Evolutionary conservation across 2,329 filamentous ascomycete species (phyloP).

Genomic region (Monilinia fructicola): DNA sequence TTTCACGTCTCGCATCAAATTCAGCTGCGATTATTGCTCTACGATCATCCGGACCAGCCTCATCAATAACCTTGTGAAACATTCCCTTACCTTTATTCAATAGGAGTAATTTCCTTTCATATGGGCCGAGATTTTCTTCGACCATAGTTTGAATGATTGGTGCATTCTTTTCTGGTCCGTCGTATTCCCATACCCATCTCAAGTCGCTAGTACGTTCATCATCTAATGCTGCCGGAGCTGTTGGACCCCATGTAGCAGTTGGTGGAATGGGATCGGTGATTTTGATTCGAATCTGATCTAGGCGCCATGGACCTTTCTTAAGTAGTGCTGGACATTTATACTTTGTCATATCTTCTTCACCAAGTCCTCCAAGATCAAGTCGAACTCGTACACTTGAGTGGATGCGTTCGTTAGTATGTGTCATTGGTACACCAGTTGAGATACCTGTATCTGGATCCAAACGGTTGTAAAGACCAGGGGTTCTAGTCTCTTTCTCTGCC

Average conservation of each 20-base stretch:
- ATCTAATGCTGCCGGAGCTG: constrained; percentile 32
- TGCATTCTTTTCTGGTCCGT: constrained; percentile 46
- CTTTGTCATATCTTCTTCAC: constrained; percentile 41
- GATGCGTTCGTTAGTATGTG: constrained; percentile 44
- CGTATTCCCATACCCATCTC: constrained; percentile 57
- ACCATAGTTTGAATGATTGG: constrained; percentile 48
- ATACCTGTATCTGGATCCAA: constrained; percentile 44
- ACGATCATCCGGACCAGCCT: constrained; percentile 13
- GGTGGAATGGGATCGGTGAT: constrained; percentile 43
- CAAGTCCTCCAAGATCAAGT: constrained; percentile 41
- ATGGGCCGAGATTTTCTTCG: constrained; percentile 55
- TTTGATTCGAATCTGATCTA: constrained; percentile 31
- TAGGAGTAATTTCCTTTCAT: constrained; percentile 50
- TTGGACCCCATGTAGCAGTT: constrained; percentile 34
- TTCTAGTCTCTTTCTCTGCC: constrained; percentile 43
- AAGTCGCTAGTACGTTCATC: constrained; percentile 39
- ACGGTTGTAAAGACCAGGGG: constrained; percentile 43
- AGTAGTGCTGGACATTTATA: constrained; percentile 44
- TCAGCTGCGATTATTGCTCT: constrained; percentile 4
- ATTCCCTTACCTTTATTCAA: constrained; percentile 40
- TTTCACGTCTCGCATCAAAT: constrained; percentile 13
- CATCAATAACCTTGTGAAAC: constrained; percentile 24
- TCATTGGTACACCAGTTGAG: constrained; percentile 42
- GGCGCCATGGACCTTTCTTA: constrained; percentile 33
- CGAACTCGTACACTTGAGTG: constrained; percentile 40